Conservation (phyloP, 345 rosid genomes). For the Cardamine chenopodiifolia region DNA sequence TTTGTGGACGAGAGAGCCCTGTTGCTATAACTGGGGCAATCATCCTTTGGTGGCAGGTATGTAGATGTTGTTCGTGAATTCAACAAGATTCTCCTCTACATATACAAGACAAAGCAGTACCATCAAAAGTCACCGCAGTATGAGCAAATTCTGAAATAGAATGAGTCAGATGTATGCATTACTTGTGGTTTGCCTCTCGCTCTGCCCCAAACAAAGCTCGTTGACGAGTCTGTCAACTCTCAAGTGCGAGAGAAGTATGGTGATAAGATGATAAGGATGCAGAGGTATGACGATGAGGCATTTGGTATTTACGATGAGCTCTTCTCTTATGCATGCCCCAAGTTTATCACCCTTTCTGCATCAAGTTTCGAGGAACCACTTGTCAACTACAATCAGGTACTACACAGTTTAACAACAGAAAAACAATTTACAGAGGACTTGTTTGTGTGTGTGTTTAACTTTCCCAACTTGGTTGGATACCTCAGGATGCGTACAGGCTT, state of each 20-base stretch:
- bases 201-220: slow-evolving; percentile 94
- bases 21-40: not conserved
- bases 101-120: slow-evolving; percentile 91
- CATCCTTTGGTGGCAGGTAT: slow-evolving; percentile 56
- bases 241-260: slow-evolving; percentile 96
- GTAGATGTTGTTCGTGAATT: slow-evolving; percentile 95
- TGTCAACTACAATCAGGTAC: slow-evolving; percentile 93
- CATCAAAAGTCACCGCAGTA: slow-evolving; percentile 93
- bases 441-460: slow-evolving; percentile 6
- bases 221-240: slow-evolving; percentile 85
- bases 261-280: slow-evolving; percentile 95
- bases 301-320: slow-evolving; percentile 85
- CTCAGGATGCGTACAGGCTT: slow-evolving; percentile 92
- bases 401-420: not conserved
- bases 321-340: slow-evolving; percentile 98
- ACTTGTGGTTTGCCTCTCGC: slow-evolving; percentile 79
- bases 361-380: slow-evolving; percentile 95
- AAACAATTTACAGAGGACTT: not conserved
- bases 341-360: slow-evolving; percentile 92
- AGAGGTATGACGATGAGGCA: slow-evolving; percentile 88
- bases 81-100: slow-evolving; percentile 90
- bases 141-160: slow-evolving; percentile 94
- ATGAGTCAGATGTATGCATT: slow-evolving; percentile 99
- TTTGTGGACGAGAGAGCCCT: not conserved
- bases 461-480: not conserved